These are phyloP conservation scores for Dendrostoma leiphaemia DNA, from an alignment of 2,329 filamentous ascomycete genomes.

Conservation along the genomic window DNA sequence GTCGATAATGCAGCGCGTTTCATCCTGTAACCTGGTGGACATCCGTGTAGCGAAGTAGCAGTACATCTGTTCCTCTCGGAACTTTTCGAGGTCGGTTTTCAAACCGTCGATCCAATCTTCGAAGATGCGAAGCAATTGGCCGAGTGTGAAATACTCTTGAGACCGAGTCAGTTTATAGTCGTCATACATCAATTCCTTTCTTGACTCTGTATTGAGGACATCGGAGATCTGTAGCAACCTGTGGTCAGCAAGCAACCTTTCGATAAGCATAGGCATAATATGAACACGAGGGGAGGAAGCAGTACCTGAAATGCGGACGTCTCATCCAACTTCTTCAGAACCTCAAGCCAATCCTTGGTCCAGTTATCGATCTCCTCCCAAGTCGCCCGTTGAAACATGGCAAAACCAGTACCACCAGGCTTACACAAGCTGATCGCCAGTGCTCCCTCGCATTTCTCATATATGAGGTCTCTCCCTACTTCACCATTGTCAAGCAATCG, in stretches of 20 bases:
- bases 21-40: background rate
- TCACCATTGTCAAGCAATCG: background rate
- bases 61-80: background rate
- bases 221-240: background rate
- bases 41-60: background rate
- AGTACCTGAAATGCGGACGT: background rate
- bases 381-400: background rate
- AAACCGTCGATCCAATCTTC: background rate
- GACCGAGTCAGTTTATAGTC: background rate
- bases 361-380: background rate
- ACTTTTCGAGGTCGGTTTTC: no score
- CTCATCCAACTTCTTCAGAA: background rate
- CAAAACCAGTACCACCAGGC: background rate
- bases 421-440: background rate
- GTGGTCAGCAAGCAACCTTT: background rate
- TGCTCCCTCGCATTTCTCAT: background rate
- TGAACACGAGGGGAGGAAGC: no score
- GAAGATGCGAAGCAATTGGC: background rate
- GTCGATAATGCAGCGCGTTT: background rate
- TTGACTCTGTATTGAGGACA: background rate
- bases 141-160: background rate
- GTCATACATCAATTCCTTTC: background rate
- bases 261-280: background rate
- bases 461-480: background rate
- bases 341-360: background rate